Percentiles rank a stretch among this genome's conserved stretches.
phyloP scores from a whole-genome alignment of 2,329 filamentous ascomycete genomes.

The Pseudogymnoascus sp. region DNA sequence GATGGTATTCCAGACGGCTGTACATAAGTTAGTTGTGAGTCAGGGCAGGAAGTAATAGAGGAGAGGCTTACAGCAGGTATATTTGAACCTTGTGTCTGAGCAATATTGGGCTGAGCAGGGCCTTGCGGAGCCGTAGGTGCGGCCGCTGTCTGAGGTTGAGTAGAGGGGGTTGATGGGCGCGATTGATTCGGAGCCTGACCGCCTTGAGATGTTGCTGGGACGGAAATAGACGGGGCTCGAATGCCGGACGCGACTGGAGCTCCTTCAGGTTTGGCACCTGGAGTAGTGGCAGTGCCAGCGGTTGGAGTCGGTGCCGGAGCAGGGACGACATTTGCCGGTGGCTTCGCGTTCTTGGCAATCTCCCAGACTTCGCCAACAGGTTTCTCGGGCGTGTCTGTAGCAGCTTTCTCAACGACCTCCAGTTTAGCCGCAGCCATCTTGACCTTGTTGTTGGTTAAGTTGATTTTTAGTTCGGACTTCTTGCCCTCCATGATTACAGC shows the following conservation, averaged over 20 bases:
- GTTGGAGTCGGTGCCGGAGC: conserved; percentile 12
- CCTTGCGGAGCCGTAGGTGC: neutral
- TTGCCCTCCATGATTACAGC: conserved; percentile 66
- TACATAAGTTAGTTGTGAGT: neutral
- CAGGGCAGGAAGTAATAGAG: neutral
- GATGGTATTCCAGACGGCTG: conserved; percentile 1
- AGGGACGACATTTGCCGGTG: conserved; percentile 21
- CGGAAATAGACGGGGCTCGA: conserved; percentile 6
- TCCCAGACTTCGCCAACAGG: conserved; percentile 84
- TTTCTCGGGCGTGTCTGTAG: conserved; percentile 73
- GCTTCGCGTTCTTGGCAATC: conserved; percentile 60
- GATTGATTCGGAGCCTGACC: neutral
- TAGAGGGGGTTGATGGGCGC: neutral
- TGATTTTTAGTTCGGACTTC: conserved; percentile 64
- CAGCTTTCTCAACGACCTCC: conserved; percentile 70
- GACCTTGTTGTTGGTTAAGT: conserved; percentile 66
- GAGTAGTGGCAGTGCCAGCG: conserved; percentile 7
- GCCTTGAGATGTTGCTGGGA: neutral
- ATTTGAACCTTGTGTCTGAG: neutral
- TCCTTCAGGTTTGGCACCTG: conserved; percentile 8
- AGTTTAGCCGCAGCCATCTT: conserved; percentile 61
- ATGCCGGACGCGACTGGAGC: neutral
- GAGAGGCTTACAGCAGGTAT: conserved; percentile 7
- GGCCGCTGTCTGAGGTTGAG: neutral
- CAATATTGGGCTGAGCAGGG: neutral